Percentiles rank a stretch among this genome's conserved stretches.
phyloP scores from a whole-genome alignment of 305 asterid species.

The Fraxinus paxiana region DNA sequence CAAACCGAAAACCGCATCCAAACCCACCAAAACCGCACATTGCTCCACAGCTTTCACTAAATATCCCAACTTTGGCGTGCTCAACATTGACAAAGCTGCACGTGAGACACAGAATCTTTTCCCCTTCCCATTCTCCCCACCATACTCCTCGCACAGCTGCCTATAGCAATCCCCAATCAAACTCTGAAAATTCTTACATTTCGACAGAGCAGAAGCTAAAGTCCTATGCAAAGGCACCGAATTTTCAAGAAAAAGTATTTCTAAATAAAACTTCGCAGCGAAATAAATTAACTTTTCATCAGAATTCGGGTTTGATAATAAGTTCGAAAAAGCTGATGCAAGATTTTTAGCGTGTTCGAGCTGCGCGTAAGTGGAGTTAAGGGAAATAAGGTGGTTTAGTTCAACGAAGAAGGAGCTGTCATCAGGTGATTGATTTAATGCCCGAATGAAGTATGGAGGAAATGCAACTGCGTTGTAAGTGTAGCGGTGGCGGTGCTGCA shows the following conservation, averaged over 20 bases:
- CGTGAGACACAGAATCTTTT: constrained; percentile 76
- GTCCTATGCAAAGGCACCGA: constrained; percentile 77
- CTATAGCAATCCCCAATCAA: constrained; percentile 52
- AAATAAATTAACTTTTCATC: constrained; percentile 36
- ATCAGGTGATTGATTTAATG: constrained; percentile 53
- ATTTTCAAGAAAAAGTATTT: constrained; percentile 72
- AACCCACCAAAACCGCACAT: constrained; percentile 64
- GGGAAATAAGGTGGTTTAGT: constrained; percentile 55
- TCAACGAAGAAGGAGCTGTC: constrained; percentile 43
- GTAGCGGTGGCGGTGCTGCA: constrained; percentile 96
- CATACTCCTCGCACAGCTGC: constrained; percentile 68
- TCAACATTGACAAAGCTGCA: constrained; percentile 84
- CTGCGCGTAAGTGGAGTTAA: constrained; percentile 79
- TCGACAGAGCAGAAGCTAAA: constrained; percentile 60
- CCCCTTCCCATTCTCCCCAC: constrained; percentile 45
- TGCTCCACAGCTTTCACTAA: constrained; percentile 74
- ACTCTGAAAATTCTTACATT: constrained; percentile 48
- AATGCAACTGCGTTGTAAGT: constrained; percentile 71
- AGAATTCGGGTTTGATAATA: constrained; percentile 46
- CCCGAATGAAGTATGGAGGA: constrained; percentile 58
- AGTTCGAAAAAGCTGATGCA: constrained; percentile 48
- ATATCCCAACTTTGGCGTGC: constrained; percentile 82
- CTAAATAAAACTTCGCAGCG: constrained; percentile 59
- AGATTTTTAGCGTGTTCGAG: constrained; percentile 68
- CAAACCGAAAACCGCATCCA: constrained; percentile 74